Evolutionary conservation across 139 green algal species (phyloP), one percentile per base, ranked within the genome.

Genomic region (Asterochloris sp.): DNA sequence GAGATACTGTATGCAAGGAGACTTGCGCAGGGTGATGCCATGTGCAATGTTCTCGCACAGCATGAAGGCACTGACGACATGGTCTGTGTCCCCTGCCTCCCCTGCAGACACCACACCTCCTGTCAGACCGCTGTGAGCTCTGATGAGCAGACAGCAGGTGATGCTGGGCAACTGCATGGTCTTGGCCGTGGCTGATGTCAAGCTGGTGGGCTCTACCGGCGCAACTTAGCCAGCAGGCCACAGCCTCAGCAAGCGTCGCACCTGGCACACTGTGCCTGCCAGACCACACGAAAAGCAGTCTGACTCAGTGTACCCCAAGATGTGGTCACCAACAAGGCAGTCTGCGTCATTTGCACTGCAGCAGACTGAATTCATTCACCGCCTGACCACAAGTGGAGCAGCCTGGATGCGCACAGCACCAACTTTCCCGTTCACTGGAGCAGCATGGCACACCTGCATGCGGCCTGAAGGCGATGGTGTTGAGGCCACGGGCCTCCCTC

Each of bases 1-100:
- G 62, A 97, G 87, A 87, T 97, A 97, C 87, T 97, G 94, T 81
- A 98, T 86, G 79, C 85, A 89, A 21, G 95, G 95, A 15, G 80
- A 92, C 90, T 98, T 99, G 83, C 97, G 94, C 85, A 99, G 92
- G 91, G 98, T 99, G 93, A 99, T 99, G 83, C 97, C 96, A 89
- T 99, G 97, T 38, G 97, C 94, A 82, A 99, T 99, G 90, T 99
- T 98, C 86, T 99, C 91, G 47, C 91, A 92, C 84, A 97, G 82
- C 89, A 99, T 91, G 84, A 99, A 98, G 11, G 94, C 88, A 8
- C 90, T 86, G 69, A 91, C 96, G 79, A 99, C 87, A 89, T 99
- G 97, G 89, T 99, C 97, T 21, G 98, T 85, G 84, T 99, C 97
- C 11, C 97, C 97, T 24, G 97, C 97, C 93, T 99, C 96, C 68